Base-by-base conservation (phyloP, 352 stramenopile species). In the Globisporangium lucens region DNA sequence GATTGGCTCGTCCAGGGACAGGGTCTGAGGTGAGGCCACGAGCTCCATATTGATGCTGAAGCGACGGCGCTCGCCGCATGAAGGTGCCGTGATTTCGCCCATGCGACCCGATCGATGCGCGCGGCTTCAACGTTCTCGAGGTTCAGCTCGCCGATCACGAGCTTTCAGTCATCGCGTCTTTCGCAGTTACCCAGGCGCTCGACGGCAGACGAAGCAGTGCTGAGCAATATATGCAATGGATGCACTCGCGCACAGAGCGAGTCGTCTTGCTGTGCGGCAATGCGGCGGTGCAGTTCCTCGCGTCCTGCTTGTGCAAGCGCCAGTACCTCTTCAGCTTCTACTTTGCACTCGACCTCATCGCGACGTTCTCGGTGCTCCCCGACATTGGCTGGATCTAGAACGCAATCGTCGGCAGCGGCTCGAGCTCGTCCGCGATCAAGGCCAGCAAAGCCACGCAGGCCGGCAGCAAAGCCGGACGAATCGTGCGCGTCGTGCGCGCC, bases 21-120 rank as follows among this genome's bases (percentile, higher is more conserved):
- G 58, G 51, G 95, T 92, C 76, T 93, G 87, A 27, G 85, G 83
- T 52, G 80, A 93, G 29, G 84, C 96, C 35, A 98, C 91, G 66
- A 98, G 90, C 69, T 98, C 93, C 82, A 97, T 97, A 35, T 91
- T 93, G 69, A 98, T 98, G 53, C 85, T 96, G 35, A 98, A 91
- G 27, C 96, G 83, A 47, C 97, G 94, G 35, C 91, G 83, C 73
- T 99, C 96, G 17, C 95, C 96, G 22, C 96, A 95, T 61, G 90
- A 98, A 33, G 5, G 30, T 33, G 30, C 30, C 24, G 24, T 24
- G 24, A 24, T 24, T 24, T 24, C 24, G 24, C 24, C 24, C 24
- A 24, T 24, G 24, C 24, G 24, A 24, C 24, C 30, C 30, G 30
- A 33, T 33, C 30, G 30, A 33, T 5, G 30, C 30, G 29, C 29